Evolutionary conservation across 768 basidiomycete species (phyloP), one percentile per base, ranked within the genome.

Genomic region (Erythrobasidium yunnanense): DNA sequence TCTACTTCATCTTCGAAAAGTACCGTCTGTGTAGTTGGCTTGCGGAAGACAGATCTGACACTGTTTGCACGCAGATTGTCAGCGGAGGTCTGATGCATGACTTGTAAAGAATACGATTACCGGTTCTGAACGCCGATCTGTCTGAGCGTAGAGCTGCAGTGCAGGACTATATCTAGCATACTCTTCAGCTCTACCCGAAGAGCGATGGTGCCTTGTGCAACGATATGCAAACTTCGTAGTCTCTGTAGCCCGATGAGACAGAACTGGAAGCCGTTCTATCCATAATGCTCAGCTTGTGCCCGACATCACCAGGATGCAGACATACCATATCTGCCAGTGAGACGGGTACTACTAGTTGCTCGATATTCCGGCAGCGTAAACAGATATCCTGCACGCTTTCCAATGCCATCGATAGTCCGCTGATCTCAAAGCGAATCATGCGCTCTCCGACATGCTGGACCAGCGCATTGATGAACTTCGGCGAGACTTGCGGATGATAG

Each of bases 161-260:
- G 58, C 45, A 18, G 23, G 45, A 62, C 58, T 4, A 62, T 46
- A 46, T 62, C 58, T 6, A 62, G 58, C 58, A 62, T 62, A 4
- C 18, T 45, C 23, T n/a, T n/a, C 11, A 62, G 42, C 20, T 13
- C 15, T 15, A 62, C 42, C 15, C 30, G 38, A 8, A 62, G 30
- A 6, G 22, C 38, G 18, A 32, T 8, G n/a, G 42, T 62, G 22
- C 42, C 30, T 3, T 20, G 3, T n/a, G 58, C 38, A 22, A 62
- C 58, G n/a, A 62, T 47, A 29, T 62, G 58, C 20, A 62, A 46
- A 20, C 42, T 23, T 34, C 42, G 23, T 15, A 62, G 42, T 17
- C 18, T 5, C 11, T 17, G 15, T 22, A 62, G 38, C 6, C 45
- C n/a, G 17, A 62, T 13, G 8, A 49, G 17, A 49, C n/a, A 62